A percentile compares a stretch with the other conserved stretches of the same genome.
phyloP scores from a whole-genome alignment of 257 asterid species.

The Orobanche coerulescens region DNA sequence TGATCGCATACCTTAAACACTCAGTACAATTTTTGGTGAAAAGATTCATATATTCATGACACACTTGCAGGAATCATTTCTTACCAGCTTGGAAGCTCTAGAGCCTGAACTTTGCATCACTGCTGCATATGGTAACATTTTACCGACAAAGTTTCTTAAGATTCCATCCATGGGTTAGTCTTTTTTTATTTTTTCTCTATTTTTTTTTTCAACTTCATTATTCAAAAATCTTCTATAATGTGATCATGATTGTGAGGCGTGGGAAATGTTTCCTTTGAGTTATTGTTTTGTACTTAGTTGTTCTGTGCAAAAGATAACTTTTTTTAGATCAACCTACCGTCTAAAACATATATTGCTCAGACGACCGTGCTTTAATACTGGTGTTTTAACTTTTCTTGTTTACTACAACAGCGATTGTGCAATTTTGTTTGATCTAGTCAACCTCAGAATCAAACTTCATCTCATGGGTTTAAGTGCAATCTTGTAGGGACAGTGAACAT shows the following conservation, averaged over 20 bases:
- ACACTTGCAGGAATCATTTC: constrained; percentile 63
- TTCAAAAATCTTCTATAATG: neutral
- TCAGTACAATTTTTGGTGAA: neutral
- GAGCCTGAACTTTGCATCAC: constrained; percentile 93
- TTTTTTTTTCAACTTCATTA: neutral
- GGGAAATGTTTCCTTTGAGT: neutral
- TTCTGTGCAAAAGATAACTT: neutral
- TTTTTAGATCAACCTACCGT: neutral
- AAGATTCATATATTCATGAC: neutral
- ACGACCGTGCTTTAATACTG: neutral
- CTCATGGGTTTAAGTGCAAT: constrained; percentile 30
- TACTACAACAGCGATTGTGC: too few species aligned
- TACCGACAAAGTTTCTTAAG: constrained; percentile 76
- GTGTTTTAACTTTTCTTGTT: neutral
- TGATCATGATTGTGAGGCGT: neutral
- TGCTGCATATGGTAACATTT: constrained; percentile 94
- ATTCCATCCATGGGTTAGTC: constrained; percentile 83
- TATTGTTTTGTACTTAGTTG: neutral
- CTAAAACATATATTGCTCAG: neutral
- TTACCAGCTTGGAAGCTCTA: constrained; percentile 50
- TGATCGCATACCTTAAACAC: neutral
- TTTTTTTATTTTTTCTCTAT: neutral
- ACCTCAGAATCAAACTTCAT: constrained; percentile 24
- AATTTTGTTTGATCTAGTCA: neutral
- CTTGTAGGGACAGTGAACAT: constrained; percentile 83